Evolutionary conservation across 192 early-diverging fungal species (phyloP), one percentile per base, ranked within the genome.

Genomic region (Coemansia sp.): DNA sequence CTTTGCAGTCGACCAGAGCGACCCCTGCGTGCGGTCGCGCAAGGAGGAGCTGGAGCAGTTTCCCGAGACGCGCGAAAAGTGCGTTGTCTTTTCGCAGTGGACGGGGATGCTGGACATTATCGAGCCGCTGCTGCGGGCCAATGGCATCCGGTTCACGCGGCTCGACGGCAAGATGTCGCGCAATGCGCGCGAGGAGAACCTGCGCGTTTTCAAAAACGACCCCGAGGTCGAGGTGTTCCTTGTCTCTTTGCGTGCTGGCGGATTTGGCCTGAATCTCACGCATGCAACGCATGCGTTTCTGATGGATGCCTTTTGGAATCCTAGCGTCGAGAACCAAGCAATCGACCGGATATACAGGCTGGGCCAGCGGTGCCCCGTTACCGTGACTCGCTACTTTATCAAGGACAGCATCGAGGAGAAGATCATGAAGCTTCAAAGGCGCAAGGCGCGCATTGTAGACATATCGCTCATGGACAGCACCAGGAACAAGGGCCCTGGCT

Each of bases 41-140:
- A 50, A 55, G 28, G 53, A 25, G 13, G 55, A 72, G 70, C 64
- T 78, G 25, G 35, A 22, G 22, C 39, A 52, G 24, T 30, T n/a
- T 1, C 63, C 67, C n/a, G 55, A 27, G 9, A 36, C 60, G 16
- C 68, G 68, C 68, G 87, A 80, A 22, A 95, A 95, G 68, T 87
- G 85, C 20, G 91, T 98, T 4, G 88, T 98, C 0, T 98, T 97
- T 68, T 96, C 94, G 19, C 96, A 98, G 70, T 98, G 91, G 82
- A 96, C 93, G 1, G 74, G 74, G 6, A 89, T 95, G 83, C 82
- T 97, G 22, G 86, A 91, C 58, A 53, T 95, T 5, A 78, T 90
- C n/a, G 85, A 85, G 55, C 67, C 67, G 1, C 78, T 83, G 19
- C 70, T 93, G 18, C 45, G 58, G 27, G 60, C 78, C 32, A 80